These are phyloP conservation scores for Schizothecium vesticola DNA, from an alignment of 495 filamentous ascomycete species.

Conservation along the genomic window DNA sequence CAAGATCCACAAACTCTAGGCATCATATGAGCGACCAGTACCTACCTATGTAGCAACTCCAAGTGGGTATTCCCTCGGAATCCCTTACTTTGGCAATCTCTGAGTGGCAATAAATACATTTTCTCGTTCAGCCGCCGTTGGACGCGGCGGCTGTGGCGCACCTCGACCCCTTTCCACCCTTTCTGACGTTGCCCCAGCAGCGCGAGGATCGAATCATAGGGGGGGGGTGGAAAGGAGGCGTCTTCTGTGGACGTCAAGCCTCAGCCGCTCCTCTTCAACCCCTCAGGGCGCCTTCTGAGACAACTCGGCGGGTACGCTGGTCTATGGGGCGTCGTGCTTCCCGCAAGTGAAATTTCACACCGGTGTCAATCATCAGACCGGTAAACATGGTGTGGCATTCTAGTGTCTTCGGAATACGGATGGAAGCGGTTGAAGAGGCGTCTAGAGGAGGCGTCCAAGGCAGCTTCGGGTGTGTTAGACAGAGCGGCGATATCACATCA, in stretches of 20 bases:
- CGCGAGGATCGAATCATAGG: background rate
- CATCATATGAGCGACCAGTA: background rate
- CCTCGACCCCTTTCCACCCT: background rate
- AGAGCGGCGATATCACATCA: background rate
- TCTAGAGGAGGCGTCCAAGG: background rate
- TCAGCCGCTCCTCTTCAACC: background rate
- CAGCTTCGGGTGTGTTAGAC: background rate
- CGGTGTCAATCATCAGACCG: background rate
- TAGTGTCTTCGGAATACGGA: background rate
- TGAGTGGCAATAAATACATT: background rate
- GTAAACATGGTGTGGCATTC: background rate
- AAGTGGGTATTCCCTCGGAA: background rate
- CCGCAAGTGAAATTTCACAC: background rate
- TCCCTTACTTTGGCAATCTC: background rate
- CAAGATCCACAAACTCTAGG: background rate
- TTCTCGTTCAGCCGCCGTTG: background rate
- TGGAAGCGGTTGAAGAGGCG: background rate
- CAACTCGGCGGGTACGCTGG: background rate
- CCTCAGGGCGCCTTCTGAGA: background rate
- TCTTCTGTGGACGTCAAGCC: background rate
- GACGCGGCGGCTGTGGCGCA: background rate
- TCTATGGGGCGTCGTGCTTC: background rate
- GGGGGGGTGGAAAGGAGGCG: background rate
- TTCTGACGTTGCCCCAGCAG: background rate
- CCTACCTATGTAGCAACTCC: background rate